Evolutionary conservation across 2,329 filamentous ascomycete genomes (phyloP).

Genomic region (Ceratocystis eucalypticola): DNA sequence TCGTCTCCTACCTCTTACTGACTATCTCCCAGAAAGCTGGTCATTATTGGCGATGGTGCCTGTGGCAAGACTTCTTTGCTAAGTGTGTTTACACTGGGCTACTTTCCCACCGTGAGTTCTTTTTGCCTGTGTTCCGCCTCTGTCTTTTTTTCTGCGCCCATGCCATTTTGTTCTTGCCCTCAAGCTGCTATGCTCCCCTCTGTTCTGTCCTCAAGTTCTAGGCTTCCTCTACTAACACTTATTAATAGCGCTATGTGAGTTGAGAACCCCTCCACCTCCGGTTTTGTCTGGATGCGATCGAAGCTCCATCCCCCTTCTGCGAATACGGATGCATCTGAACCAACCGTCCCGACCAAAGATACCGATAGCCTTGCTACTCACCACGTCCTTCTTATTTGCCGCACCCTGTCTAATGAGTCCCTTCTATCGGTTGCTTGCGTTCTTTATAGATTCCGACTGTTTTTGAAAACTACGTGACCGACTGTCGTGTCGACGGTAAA

Average conservation of each 20-base stretch:
- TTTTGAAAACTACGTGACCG: constrained; percentile 98
- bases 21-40: constrained; percentile 61
- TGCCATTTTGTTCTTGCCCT: constrained; percentile 23
- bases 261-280: background rate
- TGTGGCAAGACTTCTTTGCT: constrained; percentile 96
- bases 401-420: background rate
- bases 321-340: background rate
- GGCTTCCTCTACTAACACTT: constrained; percentile 6
- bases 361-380: background rate
- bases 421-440: background rate
- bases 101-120: constrained; percentile 81
- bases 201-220: too few relatives aligned
- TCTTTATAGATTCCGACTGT: constrained; percentile 77
- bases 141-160: constrained; percentile 8
- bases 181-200: background rate
- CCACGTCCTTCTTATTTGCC: background rate
- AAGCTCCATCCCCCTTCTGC: background rate
- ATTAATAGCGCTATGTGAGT: constrained; percentile 44
- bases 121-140: constrained; percentile 6
- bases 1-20: background rate
- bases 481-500: constrained; percentile 95
- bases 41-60: constrained; percentile 93
- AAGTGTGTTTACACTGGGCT: constrained; percentile 93
- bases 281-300: background rate
- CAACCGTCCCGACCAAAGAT: background rate